Evolutionary conservation across 305 asterid species (phyloP).

Genomic region (Fraxinus floribunda): DNA sequence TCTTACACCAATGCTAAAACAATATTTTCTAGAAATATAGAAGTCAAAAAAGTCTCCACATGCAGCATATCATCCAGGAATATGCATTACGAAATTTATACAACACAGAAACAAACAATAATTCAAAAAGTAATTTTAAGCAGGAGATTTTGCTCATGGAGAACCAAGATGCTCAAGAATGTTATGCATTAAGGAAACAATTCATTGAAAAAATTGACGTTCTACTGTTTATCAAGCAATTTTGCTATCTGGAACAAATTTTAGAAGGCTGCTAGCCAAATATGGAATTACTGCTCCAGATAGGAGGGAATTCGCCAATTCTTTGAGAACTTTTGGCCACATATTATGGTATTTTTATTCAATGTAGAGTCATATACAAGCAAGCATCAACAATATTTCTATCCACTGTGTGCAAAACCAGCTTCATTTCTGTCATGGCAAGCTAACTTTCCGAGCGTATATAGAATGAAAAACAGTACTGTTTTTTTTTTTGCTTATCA

Average conservation of each 20-base stretch:
- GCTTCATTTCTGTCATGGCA: background rate
- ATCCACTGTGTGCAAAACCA: background rate
- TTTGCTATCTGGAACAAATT: background rate
- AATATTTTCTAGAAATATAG: background rate
- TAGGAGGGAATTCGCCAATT: background rate
- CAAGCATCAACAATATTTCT: background rate
- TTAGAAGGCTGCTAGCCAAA: background rate
- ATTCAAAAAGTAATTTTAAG: background rate
- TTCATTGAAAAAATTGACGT: background rate
- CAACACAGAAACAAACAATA: conserved; percentile 1
- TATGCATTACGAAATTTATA: background rate
- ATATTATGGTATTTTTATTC: background rate
- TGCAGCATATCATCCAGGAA: background rate
- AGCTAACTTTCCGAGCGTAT: background rate
- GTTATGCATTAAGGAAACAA: background rate
- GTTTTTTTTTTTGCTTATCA: background rate
- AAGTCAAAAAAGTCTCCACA: background rate
- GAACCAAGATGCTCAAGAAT: background rate
- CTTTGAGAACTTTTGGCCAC: background rate
- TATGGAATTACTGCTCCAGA: background rate
- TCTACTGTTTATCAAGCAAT: background rate
- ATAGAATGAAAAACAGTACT: background rate
- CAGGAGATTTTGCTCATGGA: background rate
- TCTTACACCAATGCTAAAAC: background rate
- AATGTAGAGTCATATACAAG: background rate